Percentiles rank a stretch among this genome's conserved stretches.
phyloP scores from a whole-genome alignment of 441 rosid species.

The Geranium incanum region DNA sequence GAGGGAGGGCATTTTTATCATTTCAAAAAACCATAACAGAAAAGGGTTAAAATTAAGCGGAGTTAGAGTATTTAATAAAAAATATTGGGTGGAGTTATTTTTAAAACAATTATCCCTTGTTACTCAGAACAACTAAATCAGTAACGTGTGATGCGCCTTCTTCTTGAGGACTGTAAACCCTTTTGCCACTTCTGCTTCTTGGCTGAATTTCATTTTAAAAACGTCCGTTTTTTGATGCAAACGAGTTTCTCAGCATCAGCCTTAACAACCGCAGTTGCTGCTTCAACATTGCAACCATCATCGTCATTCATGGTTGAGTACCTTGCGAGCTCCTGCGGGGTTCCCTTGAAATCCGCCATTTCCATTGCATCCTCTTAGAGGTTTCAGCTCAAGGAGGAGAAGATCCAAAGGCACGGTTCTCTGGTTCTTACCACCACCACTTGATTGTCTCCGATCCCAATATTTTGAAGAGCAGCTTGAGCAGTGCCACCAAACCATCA shows the following conservation, averaged over 20 bases:
- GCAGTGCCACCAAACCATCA: background rate
- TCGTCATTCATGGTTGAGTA: constrained; percentile 7
- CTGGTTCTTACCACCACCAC: background rate
- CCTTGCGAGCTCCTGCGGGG: constrained; percentile 10
- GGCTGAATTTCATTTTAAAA: too few species aligned
- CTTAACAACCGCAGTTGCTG: background rate
- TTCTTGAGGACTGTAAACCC: too few species aligned
- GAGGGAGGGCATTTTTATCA: too few species aligned
- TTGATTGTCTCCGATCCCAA: background rate
- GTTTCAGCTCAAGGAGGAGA: background rate
- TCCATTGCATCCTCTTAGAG: constrained; percentile 1
- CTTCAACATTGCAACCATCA: background rate
- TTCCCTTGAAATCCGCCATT: constrained; percentile 9
- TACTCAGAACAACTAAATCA: too few species aligned
- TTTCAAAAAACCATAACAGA: too few species aligned
- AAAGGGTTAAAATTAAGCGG: too few species aligned
- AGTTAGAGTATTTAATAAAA: too few species aligned
- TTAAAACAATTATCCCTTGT: too few species aligned
- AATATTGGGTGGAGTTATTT: too few species aligned
- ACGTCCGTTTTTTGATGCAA: too few species aligned
- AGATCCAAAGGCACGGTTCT: background rate
- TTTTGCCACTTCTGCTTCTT: too few species aligned
- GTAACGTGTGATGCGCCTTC: too few species aligned
- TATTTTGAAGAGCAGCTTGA: background rate
- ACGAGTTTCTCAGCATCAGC: background rate